Evolutionary conservation across 805 yeast genomes (phyloP), one percentile per base, ranked within the genome.

Genomic region (Hanseniaspora opuntiae): DNA sequence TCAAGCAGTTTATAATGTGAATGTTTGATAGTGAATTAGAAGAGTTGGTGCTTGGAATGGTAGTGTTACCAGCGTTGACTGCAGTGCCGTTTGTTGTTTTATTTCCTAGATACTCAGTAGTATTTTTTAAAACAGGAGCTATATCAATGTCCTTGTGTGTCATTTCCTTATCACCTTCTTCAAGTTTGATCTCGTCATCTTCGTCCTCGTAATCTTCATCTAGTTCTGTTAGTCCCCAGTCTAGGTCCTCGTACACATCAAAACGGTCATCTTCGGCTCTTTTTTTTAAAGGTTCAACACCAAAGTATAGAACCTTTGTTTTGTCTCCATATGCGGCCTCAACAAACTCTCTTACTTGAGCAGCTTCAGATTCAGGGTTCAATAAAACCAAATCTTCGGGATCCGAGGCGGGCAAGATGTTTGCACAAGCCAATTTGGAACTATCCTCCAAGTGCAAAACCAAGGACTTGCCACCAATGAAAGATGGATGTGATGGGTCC

Each of bases 351-450:
- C 40, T 45, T 16, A 45, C 36, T 12, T 39, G 28, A 5, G 17
- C 8, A 16, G 52, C 25, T 17, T 47, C 52, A 30, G 38, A 10
- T 30, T 47, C 35, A 4, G 52, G 45, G 16, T 39, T 41, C 20
- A 49, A 20, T n/a, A 40, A 22, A 7, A 17, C 41, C 17, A 41
- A 35, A 33, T 49, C 47, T 10, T 49, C 41, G 1, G 46, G 33
- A 14, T 49, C 36, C 12, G 17, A 32, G n/a, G 53, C 42, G 3
- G 39, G 52, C 9, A 30, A 3, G 14, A 82, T 79, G 58, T 76
- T 76, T 44, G 83, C 81, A 65, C 87, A 82, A 16, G 84, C 81
- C 61, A 81, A 73, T 58, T 71, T 75, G 44, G 78, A 75, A 61
- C 73, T 64, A 61, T 78, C 72, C 46, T 74, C 74, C 63, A 67